Evolutionary conservation across 148 eudicot genomes (phyloP).

Genomic region (Cornus florida): DNA sequence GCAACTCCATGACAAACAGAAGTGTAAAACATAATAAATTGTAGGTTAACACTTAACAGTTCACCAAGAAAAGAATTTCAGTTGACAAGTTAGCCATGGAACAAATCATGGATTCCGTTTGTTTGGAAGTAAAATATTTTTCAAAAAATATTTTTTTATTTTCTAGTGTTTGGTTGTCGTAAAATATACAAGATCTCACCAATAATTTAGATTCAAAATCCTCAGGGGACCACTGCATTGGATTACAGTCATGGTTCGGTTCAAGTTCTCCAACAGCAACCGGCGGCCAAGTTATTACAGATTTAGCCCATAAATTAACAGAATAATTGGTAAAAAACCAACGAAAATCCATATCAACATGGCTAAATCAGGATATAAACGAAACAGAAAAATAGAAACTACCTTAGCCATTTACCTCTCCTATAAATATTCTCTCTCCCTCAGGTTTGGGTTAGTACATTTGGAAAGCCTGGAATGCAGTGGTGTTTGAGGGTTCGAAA

Average conservation of each 20-base stretch:
- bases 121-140: too few species aligned
- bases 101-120: too few species aligned
- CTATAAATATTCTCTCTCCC: background rate
- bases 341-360: background rate
- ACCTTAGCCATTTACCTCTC: background rate
- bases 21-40: too few species aligned
- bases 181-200: slow-evolving; percentile 34
- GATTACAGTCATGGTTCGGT: slow-evolving; percentile 55
- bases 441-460: background rate
- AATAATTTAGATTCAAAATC: slow-evolving; percentile 93
- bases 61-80: too few species aligned
- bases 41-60: too few species aligned
- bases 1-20: too few species aligned
- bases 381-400: background rate
- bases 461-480: too few species aligned
- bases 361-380: background rate
- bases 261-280: slow-evolving; percentile 99
- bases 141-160: too few species aligned
- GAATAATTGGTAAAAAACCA: background rate
- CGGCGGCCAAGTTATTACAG: slow-evolving; percentile 36
- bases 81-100: too few species aligned
- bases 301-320: slow-evolving; percentile 10
- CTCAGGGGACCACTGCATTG: slow-evolving; percentile 81
- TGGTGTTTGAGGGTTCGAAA: too few species aligned
- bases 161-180: too few species aligned